A percentile compares a stretch with the other conserved stretches of the same genome.
Evolutionary conservation across 2,329 filamentous ascomycete genomes (phyloP).

Genomic region (Tothia fuscella): DNA sequence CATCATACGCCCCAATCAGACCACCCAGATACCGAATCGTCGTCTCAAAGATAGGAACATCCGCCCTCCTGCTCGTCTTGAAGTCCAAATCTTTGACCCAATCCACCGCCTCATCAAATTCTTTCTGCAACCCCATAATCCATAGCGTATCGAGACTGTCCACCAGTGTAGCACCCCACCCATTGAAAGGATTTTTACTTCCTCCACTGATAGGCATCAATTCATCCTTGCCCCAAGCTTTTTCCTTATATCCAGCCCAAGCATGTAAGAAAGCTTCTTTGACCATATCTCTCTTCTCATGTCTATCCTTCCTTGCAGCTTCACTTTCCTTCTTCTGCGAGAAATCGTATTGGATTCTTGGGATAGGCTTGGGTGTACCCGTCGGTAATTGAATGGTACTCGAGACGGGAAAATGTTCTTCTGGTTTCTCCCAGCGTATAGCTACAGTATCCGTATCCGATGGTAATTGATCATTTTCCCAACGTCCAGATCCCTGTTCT

Average conservation of each 20-base stretch:
- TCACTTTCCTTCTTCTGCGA: constrained; percentile 24
- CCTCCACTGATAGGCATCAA: constrained; percentile 58
- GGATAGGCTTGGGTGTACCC: constrained; percentile 56
- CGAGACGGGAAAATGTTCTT: constrained; percentile 67
- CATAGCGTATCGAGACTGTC: constrained; percentile 63
- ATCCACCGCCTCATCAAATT: constrained; percentile 52
- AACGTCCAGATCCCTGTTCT: constrained; percentile 15
- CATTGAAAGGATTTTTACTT: constrained; percentile 72
- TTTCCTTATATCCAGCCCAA: constrained; percentile 70
- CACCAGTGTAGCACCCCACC: constrained; percentile 80
- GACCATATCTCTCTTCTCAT: constrained; percentile 53
- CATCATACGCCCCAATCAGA: constrained; percentile 56
- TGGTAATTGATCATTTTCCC: constrained; percentile 13
- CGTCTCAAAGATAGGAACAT: constrained; percentile 59
- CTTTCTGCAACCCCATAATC: constrained; percentile 55
- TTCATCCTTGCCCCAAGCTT: constrained; percentile 82
- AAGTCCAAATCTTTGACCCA: constrained; percentile 51
- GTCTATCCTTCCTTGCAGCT: constrained; percentile 47
- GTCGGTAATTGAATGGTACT: constrained; percentile 63
- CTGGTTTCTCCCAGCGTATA: constrained; percentile 63
- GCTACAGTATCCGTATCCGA: constrained; percentile 34
- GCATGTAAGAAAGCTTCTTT: constrained; percentile 63
- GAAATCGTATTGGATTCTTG: constrained; percentile 66
- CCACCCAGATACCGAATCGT: constrained; percentile 61
- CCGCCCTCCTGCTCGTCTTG: constrained; percentile 34